Base-by-base conservation (phyloP, 2,329 filamentous ascomycete species). In the Bisporella sp. region DNA sequence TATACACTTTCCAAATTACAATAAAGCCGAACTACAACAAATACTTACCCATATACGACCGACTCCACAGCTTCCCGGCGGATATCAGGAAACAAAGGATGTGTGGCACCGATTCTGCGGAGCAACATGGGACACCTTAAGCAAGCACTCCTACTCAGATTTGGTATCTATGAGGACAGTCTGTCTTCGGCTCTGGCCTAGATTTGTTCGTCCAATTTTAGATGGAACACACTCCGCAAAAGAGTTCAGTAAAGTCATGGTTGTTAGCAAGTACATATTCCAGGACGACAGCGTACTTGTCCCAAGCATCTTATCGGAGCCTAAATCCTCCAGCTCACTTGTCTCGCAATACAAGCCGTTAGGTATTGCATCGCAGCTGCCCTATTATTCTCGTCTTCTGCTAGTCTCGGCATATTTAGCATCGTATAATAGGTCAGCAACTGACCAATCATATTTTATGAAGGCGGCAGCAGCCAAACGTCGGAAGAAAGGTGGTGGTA, bases 111-210 rank as follows among this genome's bases (percentile, higher is more conserved):
- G 89, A 42, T 97, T 95, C 71, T 81, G 85, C 54, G 81, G 81
- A 45, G 88, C 89, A 4, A 82, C 96, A 11, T 93, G 95, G 75
- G 93, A 99, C 64, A 83, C 91, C 1, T 75, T 97, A 9, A 82
- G 85, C 45, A 88, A 85, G 56, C 82, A 89, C 44, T 89, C 89
- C 3, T 86, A 86, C 1, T 82, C 90, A 46, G 90, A 92, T 37
- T 75, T 97, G 11, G 76, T 85, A 1, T 79, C 80, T 8, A 90
- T 96, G 58, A 76, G 74, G 4, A 77, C 79, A 35, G 80, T 85
- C 46, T 90, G 87, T 62, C 69, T 79, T 45, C 79, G 83, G 41
- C 77, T 97, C 21, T 99, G 93, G 93, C 83, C 85, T 8, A 79
- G 83, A 4, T 97, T 99, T 67, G 84, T 88, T 1, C 78, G 81